Conservation (phyloP, 305 asterid species). For the Fraxinus xanthoxyloides region DNA sequence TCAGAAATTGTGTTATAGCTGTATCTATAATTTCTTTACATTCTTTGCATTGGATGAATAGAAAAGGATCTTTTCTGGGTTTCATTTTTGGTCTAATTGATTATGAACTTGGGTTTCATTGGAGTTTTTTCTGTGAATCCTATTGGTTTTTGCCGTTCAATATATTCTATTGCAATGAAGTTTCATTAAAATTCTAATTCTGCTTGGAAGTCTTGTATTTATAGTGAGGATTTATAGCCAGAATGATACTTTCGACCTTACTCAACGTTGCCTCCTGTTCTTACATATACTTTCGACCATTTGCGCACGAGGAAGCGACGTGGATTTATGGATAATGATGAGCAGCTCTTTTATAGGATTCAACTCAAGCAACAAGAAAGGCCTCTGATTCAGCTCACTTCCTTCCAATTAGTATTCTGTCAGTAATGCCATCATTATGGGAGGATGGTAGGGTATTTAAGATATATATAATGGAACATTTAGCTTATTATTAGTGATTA, state of each 20-base stretch:
- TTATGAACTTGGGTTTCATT: not conserved
- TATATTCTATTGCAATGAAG: no score
- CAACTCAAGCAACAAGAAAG: not conserved
- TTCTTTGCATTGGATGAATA: not conserved
- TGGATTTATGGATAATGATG: not conserved
- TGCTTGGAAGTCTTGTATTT: not conserved
- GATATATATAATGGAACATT: no score
- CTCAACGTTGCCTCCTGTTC: not conserved
- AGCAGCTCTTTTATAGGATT: no score
- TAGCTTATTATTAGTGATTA: not conserved
- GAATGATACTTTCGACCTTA: no score
- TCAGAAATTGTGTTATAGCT: no score
- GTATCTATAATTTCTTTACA: not conserved
- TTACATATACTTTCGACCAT: no score
- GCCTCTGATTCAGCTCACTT: no score
- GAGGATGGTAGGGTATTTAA: not conserved
- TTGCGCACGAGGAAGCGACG: not conserved
- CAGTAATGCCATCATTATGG: not conserved
- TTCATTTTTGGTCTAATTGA: not conserved
- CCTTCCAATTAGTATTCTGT: no score
- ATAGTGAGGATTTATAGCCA: not conserved
- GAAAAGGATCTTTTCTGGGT: not conserved
- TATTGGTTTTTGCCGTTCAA: no score
- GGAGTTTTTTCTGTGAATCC: not conserved
- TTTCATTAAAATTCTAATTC: no score